Base-by-base conservation (phyloP, 805 yeast species). In the Suhomyces faveliae region DNA sequence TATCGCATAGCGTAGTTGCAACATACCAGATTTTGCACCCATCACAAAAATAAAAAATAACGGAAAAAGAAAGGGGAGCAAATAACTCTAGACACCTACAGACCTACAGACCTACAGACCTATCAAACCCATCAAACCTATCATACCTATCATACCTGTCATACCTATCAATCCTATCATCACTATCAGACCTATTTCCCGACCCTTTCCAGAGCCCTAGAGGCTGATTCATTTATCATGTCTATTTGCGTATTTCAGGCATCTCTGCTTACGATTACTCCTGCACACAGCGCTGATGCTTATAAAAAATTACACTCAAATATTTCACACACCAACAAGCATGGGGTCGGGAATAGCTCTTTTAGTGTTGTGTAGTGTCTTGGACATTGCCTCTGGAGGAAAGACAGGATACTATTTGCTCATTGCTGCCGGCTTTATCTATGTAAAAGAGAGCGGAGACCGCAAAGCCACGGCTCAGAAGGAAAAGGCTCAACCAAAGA, bases 301-400 rank as follows among this genome's bases (percentile, higher is more conserved):
- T n/a, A n/a, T n/a, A n/a, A 37, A 19, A 37, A 37, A 37, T 37
- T 37, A 20, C 40, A 37, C 7, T 21, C 24, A 37, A 19, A 5
- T 9, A 15, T 10, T 20, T 17, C 13, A 27, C 20, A 8, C 19
- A 15, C 5, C 6, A 6, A 13, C n/a, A 30, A 19, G 8, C 20
- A 40, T 25, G 43, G 35, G 12, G 15, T 17, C 20, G 15, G 44
- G 44, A 10, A 29, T 20, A 21, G 22, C 44, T 19, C 37, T 42
- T 11, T 30, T 42, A 19, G 30, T 42, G 27, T 29, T 42, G 30
- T 40, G 43, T 27, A 40, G 43, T 19, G 23, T 23, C 22, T 17
- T 40, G 15, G 25, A 40, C 24, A 25, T 40, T 23, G 33, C 15
- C 15, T 40, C 43, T 17, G 43, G 43, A 10, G 43, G 43, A 40